Evolutionary conservation across 2,329 filamentous ascomycete genomes (phyloP), one percentile per base, ranked within the genome.

Genomic region (Aspergillus ochraceoroseus): DNA sequence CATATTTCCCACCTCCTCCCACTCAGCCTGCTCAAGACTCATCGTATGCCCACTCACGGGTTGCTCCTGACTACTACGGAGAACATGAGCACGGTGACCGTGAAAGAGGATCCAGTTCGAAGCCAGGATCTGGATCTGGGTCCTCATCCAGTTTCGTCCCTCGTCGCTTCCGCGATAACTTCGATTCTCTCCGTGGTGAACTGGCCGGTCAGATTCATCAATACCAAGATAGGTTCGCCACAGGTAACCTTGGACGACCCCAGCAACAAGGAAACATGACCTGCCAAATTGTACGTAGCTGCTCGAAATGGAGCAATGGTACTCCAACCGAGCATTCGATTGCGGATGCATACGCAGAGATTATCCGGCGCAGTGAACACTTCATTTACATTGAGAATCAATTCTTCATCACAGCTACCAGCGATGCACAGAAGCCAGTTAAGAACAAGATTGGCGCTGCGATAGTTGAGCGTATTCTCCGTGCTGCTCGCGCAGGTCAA

Each of bases 351-450:
- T 94, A 95, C 64, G 76, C 70, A 6, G 86, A 94, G 41, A 70
- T 94, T 27, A 96, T 96, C 55, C 74, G 82, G 34, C 86, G 86
- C 41, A 92, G 92, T 0, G 71, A 95, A 65, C 90, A 96, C 61
- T 96, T 82, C 52, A 80, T 98, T 8, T 98, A 96, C 67, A 95
- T 98, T 43, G 92, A 98, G 64, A 96, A 98, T 56, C 92, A 98
- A 60, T 96, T 96, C 71, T 98, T 96, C 73, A 96, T 94, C 59
- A 94, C 88, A 0, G 86, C 92, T 0, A 96, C 92, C 0, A 86
- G 87, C 6, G 82, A 92, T 12, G 68, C 94, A 11, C 89, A 95
- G 62, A 71, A 76, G 3, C 90, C 90, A 0, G 80, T 98, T 14
- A 81, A 87, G 63, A 98, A 98, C 61, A 84, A 82, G 34, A 86